Evolutionary conservation across 805 yeast genomes (phyloP).

Genomic region (Cyberlindnera bimundalis): DNA sequence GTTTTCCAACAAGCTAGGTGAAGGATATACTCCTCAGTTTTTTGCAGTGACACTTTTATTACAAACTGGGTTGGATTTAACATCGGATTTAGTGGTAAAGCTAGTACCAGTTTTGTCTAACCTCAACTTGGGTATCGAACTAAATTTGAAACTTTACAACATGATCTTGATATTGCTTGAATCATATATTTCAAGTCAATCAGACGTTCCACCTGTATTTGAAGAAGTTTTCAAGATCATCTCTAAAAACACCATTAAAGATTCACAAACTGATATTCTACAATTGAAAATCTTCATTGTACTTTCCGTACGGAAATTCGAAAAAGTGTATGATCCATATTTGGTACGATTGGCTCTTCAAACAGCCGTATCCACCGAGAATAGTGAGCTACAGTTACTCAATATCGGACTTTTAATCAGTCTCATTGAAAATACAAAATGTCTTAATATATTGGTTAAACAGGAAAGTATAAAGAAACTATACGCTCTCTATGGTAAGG

Average conservation of each 20-base stretch:
- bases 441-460: slow-evolving; percentile 1
- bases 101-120: neutral
- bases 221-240: neutral
- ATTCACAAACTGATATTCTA: slow-evolving; percentile 3
- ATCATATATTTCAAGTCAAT: slow-evolving; percentile 2
- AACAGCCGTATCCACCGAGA: neutral
- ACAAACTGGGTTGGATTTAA: slow-evolving; percentile 11
- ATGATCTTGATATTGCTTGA: slow-evolving; percentile 18
- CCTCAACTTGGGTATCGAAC: neutral
- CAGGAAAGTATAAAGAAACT: slow-evolving; percentile 1
- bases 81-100: too few relatives aligned
- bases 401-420: slow-evolving; percentile 24
- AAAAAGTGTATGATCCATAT: neutral
- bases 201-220: neutral
- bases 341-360: slow-evolving; percentile 1
- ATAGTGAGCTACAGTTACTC: slow-evolving; percentile 18
- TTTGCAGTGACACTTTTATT: slow-evolving; percentile 19
- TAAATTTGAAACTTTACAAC: slow-evolving; percentile 11
- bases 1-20: slow-evolving; percentile 6
- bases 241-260: neutral
- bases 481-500: slow-evolving; percentile 11
- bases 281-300: slow-evolving; percentile 20
- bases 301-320: slow-evolving; percentile 13
- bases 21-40: slow-evolving; percentile 9
- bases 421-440: slow-evolving; percentile 15